A percentile compares a stretch with the other conserved stretches of the same genome.
phyloP scores from a whole-genome alignment of 2,329 filamentous ascomycete species.

The Bipolaris sorokiniana region DNA sequence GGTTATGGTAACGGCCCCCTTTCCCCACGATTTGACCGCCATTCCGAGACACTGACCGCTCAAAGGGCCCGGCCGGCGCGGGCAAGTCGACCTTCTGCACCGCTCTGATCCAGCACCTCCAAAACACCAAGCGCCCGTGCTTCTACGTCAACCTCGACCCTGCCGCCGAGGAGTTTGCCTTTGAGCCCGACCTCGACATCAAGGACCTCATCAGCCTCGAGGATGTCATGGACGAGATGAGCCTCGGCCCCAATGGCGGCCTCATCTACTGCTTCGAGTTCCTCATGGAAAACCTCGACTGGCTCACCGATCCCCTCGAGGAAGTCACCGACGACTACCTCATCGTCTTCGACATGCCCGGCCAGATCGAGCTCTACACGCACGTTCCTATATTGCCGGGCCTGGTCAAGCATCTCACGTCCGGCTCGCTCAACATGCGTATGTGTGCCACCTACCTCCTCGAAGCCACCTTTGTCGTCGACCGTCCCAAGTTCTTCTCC shows the following conservation, averaged over 20 bases:
- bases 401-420: constrained; percentile 80
- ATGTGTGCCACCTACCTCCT: constrained; percentile 94
- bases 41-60: constrained; percentile 12
- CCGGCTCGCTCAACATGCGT: constrained; percentile 84
- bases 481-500: constrained; percentile 96
- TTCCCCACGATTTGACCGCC: background rate
- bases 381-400: constrained; percentile 91
- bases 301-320: constrained; percentile 83
- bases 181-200: constrained; percentile 92
- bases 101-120: constrained; percentile 88
- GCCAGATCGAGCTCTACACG: constrained; percentile 98
- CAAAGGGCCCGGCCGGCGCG: constrained; percentile 82
- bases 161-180: constrained; percentile 89
- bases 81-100: constrained; percentile 98
- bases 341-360: constrained; percentile 98
- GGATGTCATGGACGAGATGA: constrained; percentile 96
- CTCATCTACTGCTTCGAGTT: constrained; percentile 98
- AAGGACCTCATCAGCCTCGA: constrained; percentile 91
- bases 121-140: constrained; percentile 87
- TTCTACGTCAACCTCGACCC: constrained; percentile 99
- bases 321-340: constrained; percentile 91
- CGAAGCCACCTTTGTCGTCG: constrained; percentile 93
- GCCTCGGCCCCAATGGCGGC: constrained; percentile 87
- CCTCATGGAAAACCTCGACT: constrained; percentile 91
- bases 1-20: constrained; percentile 69